Evolutionary conservation across 139 green algal species (phyloP).

Genomic region (Coelastrella sp.): DNA sequence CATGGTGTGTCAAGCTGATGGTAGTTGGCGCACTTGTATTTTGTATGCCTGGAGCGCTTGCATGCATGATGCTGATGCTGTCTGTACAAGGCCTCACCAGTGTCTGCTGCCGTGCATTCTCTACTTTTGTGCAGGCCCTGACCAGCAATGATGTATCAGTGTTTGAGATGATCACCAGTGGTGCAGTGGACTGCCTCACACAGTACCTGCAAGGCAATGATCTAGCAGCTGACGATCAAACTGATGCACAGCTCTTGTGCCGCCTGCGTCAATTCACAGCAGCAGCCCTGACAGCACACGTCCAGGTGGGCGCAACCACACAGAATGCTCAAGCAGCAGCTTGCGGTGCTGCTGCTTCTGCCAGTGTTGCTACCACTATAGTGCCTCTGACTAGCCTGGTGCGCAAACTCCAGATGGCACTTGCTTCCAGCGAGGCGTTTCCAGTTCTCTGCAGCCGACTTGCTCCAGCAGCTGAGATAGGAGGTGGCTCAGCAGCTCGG

Average conservation of each 20-base stretch:
- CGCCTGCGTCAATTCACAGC: slow-evolving; percentile 72
- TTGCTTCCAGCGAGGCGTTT: slow-evolving; percentile 84
- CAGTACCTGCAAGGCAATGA: slow-evolving; percentile 73
- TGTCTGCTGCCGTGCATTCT: too few species aligned
- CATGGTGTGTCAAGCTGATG: too few species aligned
- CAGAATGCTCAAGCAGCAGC: not conserved
- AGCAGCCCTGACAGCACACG: slow-evolving; percentile 49
- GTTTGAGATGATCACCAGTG: slow-evolving; percentile 94
- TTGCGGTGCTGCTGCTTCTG: slow-evolving; percentile 20
- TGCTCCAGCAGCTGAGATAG: not conserved
- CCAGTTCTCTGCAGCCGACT: slow-evolving; percentile 70
- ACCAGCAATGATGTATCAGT: slow-evolving; percentile 74
- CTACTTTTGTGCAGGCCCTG: slow-evolving; percentile 42
- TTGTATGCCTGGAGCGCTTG: too few species aligned
- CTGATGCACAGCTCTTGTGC: slow-evolving; percentile 61
- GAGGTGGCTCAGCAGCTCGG: slow-evolving; percentile 27
- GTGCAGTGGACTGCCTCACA: slow-evolving; percentile 73
- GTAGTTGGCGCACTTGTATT: too few species aligned
- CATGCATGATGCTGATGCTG: too few species aligned
- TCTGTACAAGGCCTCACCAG: too few species aligned
- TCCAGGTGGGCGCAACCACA: not conserved
- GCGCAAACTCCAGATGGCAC: slow-evolving; percentile 81
- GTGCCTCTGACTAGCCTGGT: slow-evolving; percentile 75
- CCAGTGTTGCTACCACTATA: not conserved
- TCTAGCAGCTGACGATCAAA: slow-evolving; percentile 23